Evolutionary conservation across 306 rosid genomes (phyloP).

Genomic region (Prunus salicina): DNA sequence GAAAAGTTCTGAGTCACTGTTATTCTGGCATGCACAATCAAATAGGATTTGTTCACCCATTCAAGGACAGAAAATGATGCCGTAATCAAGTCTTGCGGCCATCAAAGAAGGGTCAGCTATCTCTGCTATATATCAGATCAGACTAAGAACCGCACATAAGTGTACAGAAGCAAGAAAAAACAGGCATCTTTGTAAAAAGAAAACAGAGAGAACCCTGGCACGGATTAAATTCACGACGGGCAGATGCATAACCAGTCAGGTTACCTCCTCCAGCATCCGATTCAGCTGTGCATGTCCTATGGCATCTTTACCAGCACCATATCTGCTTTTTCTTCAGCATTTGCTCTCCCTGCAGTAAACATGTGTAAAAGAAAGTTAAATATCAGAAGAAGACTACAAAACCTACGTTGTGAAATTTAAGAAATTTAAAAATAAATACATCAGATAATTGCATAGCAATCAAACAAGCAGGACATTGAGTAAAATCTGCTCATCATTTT

Average conservation of each 20-base stretch:
- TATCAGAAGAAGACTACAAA: neutral
- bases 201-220: slow-evolving; percentile 19
- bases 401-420: neutral
- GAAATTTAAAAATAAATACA: neutral
- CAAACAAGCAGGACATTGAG: neutral
- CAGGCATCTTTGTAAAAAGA: slow-evolving; percentile 19
- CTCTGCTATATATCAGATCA: slow-evolving; percentile 35
- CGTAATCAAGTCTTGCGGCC: slow-evolving; percentile 24
- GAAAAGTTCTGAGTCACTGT: neutral
- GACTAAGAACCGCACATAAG: slow-evolving; percentile 15
- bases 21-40: neutral
- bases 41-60: neutral
- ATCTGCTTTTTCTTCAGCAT: slow-evolving; percentile 24
- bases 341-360: slow-evolving; percentile 8
- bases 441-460: neutral
- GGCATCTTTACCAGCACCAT: slow-evolving; percentile 6
- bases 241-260: slow-evolving; percentile 43
- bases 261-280: slow-evolving; percentile 47
- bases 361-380: slow-evolving; percentile 1
- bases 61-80: slow-evolving; percentile 5
- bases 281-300: slow-evolving; percentile 6
- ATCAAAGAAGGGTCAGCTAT: slow-evolving; percentile 34
- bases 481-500: neutral
- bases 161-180: slow-evolving; percentile 24
- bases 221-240: slow-evolving; percentile 30